Percentiles rank a stretch among this genome's conserved stretches.
phyloP scores from a whole-genome alignment of 805 yeast genomes.

The Candida anglica region DNA sequence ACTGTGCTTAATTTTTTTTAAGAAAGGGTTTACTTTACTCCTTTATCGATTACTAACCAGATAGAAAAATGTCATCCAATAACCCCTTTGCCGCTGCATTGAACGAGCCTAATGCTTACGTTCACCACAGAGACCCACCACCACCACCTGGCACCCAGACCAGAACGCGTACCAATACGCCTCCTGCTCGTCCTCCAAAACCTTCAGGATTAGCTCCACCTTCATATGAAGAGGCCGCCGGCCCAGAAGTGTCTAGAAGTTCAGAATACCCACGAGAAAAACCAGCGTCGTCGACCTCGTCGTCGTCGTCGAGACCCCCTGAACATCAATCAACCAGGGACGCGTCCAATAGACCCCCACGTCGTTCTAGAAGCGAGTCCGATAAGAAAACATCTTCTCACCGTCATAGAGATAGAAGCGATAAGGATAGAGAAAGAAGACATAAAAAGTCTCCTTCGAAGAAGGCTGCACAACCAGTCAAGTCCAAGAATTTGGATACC shows the following conservation, averaged over 20 bases:
- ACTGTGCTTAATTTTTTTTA: too few species aligned
- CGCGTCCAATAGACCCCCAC: constrained; percentile 12
- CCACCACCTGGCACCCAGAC: constrained; percentile 13
- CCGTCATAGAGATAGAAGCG: constrained; percentile 1
- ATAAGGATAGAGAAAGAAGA: constrained; percentile 9
- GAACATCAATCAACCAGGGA: constrained; percentile 11
- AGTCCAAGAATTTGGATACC: constrained; percentile 79
- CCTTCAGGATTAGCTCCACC: constrained; percentile 48
- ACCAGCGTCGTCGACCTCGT: constrained; percentile 17
- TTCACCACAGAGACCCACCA: constrained; percentile 35
- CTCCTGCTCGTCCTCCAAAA: constrained; percentile 29
- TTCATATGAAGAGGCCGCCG: constrained; percentile 67
- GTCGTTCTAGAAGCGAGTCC: constrained; percentile 6
- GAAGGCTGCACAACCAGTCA: constrained; percentile 40
- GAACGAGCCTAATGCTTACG: constrained; percentile 31
- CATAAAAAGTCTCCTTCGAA: constrained; percentile 32
- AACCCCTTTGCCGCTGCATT: constrained; percentile 53
- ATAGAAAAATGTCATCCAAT: constrained; percentile 39
- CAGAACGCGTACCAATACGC: constrained; percentile 10
- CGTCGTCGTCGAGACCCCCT: constrained; percentile 13
- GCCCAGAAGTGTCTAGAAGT: constrained; percentile 33
- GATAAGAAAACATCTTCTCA: constrained; percentile 7
- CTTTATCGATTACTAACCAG: too few species aligned
- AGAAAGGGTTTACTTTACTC: too few species aligned
- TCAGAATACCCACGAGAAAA: constrained; percentile 56